Base-by-base conservation (phyloP, 805 yeast species). In the Candida arabinofermentans region DNA sequence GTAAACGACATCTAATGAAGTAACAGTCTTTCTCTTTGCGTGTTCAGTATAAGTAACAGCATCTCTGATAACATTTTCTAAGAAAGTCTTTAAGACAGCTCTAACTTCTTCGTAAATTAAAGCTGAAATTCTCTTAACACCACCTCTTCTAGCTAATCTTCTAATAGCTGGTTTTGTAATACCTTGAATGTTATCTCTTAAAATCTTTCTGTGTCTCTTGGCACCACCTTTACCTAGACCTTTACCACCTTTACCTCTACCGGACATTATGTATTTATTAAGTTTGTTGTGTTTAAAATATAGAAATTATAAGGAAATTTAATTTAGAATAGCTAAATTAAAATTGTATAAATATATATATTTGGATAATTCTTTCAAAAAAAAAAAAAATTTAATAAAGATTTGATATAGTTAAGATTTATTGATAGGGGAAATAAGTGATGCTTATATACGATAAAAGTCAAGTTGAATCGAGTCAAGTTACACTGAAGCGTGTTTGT, bases 141-240 rank as follows among this genome's bases (percentile, higher is more conserved):
- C 99, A 78, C 99, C 99, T 87, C 99, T 89, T 84, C 99, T 91
- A 40, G 99, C 99, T 65, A 91, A 85, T 87, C 99, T 91, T 81
- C 99, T 89, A 68, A 91, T 91, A 67, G 99, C 99, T 69, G 99
- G 99, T 83, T 91, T 91, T 52, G 99, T 91, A 70, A 91, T 91
- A 80, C 99, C 99, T 77, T 90, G 97, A 60, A 93, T 91, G 91
- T 91, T 93, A 74, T 93, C 99, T 81, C 98, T 90, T 57, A 90
- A 80, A 74, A 91, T 87, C 87, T 90, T 90, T 83, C 98, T 88
- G 89, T 91, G 99, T 76, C 99, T 89, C 84, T 91, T 91, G 65
- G 99, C 99, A 79, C 99, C 99, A 77, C 97, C 98, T 79, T 93
- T 93, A 67, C 99, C 99, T 64, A 93, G 81, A 77, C 99, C 99